Evolutionary conservation across 108 stramenopile species (phyloP), one percentile per base, ranked within the genome.

Genomic region (Cylindrotheca fusiformis): DNA sequence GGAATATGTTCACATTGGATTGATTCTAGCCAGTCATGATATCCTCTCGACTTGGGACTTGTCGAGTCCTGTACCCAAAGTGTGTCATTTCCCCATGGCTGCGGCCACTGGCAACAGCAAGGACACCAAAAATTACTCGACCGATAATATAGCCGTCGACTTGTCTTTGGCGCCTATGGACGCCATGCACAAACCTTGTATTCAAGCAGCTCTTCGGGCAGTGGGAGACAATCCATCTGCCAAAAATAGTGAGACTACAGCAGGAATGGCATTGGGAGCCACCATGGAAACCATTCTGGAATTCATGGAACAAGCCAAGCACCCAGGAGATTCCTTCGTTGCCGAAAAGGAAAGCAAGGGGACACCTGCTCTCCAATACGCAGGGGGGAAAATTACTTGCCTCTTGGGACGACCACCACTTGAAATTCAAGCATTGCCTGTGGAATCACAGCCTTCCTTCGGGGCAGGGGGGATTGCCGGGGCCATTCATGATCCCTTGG

Each of bases 381-480:
- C 74, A 17, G 81, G 81, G 17, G 84, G 80, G 1, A 71, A 77
- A 51, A 63, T 85, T 18, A 45, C 78, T 29, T 68, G 64, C 36
- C 46, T 85, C 36, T 68, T 85, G 18, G 69, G 60, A 20, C 55
- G 64, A 52, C 73, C 74, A 27, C 77, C 80, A 32, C 50, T 63
- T 41, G 67, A 75, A 58, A 57, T 63, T 14, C 41, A 31, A 12
- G 21, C 28, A 5, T 48, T 46, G 45, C 22, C 18, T 5, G 31
- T 50, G 19, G 33, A 60, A 23, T 27, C 23, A 32, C 64, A 69
- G 45, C 64, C 65, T 4, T 33, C 24, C 0, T 71, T 33, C 21
- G 52, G 55, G 27, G 24, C 1, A 27, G 77, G 57, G 33, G 71
- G 55, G 20, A 62, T 76, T 20, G 75, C 49, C 2, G 72, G 68